Evolutionary conservation across 208 protist species (phyloP), one percentile per base, ranked within the genome.

Genomic region (Angomonas ambiguus): DNA sequence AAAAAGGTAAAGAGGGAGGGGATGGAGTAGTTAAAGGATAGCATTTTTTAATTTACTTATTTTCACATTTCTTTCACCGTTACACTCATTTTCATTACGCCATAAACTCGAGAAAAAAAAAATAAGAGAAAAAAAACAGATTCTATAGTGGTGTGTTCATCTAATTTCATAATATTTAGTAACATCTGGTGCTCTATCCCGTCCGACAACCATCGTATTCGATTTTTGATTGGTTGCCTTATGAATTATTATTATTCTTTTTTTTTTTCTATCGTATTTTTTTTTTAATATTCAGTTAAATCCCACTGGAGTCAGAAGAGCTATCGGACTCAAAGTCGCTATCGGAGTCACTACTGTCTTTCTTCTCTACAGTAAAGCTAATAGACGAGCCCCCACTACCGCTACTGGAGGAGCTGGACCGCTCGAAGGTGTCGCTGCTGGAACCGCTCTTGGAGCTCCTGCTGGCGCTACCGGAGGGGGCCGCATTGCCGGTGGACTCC

Each of bases 331-430:
- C 45, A 53, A 53, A 53, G 45, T 53, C 45, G 24, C 45, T 53
- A 24, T 53, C 45, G 45, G 45, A 53, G 45, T 53, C 45, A 20
- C 45, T 53, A n/a, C 45, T 53, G 20, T 53, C 45, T 20, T 53
- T 53, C 45, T n/a, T n/a, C 3, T 53, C 45, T n/a, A 24, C 45
- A 8, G 3, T 53, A 53, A 24, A 53, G 16, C 20, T 53, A 53
- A 27, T 61, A 18, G 30, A 24, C 16, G 25, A 38, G 35, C 8
- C 5, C 8, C 13, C 45, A 61, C 30, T 22, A 18, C n/a, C 30
- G 56, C 31, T 42, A 1, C 16, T 18, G 8, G 31, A 61, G 56
- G 76, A 82, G 65, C 72, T 79, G 45, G 76, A 71, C 32, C 79
- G 72, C 42, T 59, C 69, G 68, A 73, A 74, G 32, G 69, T 72